Base-by-base conservation (phyloP, 2,329 filamentous ascomycete genomes). In the Erysiphe neolycopersici region DNA sequence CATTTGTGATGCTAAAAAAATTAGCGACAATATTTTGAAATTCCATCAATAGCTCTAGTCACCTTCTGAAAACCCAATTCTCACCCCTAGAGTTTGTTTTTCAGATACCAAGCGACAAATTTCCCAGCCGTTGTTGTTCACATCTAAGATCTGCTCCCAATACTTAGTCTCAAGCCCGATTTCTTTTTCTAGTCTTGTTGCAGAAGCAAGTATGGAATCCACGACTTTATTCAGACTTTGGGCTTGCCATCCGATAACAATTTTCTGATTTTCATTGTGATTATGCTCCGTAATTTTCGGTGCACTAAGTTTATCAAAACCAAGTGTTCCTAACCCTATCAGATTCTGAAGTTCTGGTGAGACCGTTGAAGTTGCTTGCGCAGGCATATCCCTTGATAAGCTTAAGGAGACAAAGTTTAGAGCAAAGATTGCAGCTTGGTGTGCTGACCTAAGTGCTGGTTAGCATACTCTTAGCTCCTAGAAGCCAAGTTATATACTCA, bases 51-150 rank as follows among this genome's bases (percentile, higher is more conserved):
- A 11, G 14, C 29, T 22, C 8, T 3, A 42, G 38, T 31, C 42
- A 51, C 60, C 49, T 45, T 94, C 87, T 12, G 78, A 68, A 55
- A 92, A 92, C 8, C 87, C 89, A 59, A 87, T 94, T 49, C 80
- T 75, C 32, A 95, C 87, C 17, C 79, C 84, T 42, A 95, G 65
- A 0, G 74, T 76, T 51, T 81, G 73, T 42, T 67, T 66, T 51
- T 87, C 76, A 6, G 74, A 65, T 0, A 83, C 82, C 36, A 89
- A 63, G 41, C 79, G 71, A 51, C 78, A 87, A 16, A 95, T 64
- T 17, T 79, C 76, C 87, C 89, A 98, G 4, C 85, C 84, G 44
- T 75, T 76, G 50, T 83, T 72, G 49, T 78, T 83, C 38, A 95
- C 74, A 10, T 74, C 71, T 40, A 92, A 63, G 2, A 95, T 70